phyloP scores from a whole-genome alignment of 805 yeast genomes.

The Zygosaccharomyces kombuchaensis region DNA sequence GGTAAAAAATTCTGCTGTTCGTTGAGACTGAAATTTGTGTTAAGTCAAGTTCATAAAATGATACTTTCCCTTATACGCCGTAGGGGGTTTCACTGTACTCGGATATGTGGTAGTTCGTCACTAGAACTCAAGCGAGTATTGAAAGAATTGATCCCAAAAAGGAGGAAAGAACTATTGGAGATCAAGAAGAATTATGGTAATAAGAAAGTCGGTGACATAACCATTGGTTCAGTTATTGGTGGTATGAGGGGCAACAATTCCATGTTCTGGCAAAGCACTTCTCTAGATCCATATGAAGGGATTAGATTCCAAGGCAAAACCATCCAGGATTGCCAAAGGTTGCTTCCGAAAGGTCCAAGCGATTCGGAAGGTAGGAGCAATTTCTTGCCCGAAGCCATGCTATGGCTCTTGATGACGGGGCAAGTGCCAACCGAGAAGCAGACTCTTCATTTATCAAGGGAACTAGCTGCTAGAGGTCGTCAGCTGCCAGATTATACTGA shows the following conservation, averaged over 20 bases:
- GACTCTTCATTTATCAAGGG: constrained; percentile 51
- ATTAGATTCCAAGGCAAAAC: constrained; percentile 76
- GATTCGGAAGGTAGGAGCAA: constrained; percentile 46
- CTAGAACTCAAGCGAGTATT: constrained; percentile 25
- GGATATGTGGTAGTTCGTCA: constrained; percentile 2
- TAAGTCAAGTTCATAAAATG: constrained; percentile 10
- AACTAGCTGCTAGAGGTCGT: constrained; percentile 56
- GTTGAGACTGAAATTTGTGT: constrained; percentile 12
- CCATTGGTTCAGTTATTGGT: constrained; percentile 48
- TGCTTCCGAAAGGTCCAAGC: constrained; percentile 44
- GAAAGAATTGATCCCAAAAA: constrained; percentile 40
- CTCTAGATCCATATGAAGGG: constrained; percentile 70
- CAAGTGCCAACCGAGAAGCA: constrained; percentile 61
- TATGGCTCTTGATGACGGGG: constrained; percentile 76
- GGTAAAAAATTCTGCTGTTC: not conserved
- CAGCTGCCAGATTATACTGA: constrained; percentile 60
- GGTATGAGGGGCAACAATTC: constrained; percentile 80
- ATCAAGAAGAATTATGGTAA: constrained; percentile 38
- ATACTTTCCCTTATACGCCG: not conserved
- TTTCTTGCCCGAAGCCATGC: constrained; percentile 71
- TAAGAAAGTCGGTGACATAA: constrained; percentile 42
- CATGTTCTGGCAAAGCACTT: constrained; percentile 77
- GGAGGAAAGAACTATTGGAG: constrained; percentile 38
- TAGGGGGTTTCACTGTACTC: constrained; percentile 11
- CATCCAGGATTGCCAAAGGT: constrained; percentile 63